phyloP scores from a whole-genome alignment of 176 grass and related monocot genomes.

The Carex littledalei region DNA sequence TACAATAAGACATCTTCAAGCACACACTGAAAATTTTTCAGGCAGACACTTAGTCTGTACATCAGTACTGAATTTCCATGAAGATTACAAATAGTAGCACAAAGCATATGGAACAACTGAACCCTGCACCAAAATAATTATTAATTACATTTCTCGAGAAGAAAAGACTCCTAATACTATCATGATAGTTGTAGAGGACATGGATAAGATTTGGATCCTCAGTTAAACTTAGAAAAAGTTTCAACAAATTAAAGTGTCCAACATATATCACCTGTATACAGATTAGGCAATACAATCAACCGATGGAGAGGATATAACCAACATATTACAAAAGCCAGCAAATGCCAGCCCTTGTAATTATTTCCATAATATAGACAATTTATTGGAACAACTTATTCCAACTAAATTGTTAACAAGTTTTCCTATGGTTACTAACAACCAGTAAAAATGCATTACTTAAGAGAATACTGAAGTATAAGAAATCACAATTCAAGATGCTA shows the following conservation, averaged over 20 bases:
- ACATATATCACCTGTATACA: background rate
- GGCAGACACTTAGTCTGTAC: background rate
- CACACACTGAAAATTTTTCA: background rate
- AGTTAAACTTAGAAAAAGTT: background rate
- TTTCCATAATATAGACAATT: conserved; percentile 1
- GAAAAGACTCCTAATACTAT: background rate
- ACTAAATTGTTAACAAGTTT: background rate
- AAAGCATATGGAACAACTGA: conserved; percentile 3
- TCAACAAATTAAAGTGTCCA: background rate
- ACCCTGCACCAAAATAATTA: background rate
- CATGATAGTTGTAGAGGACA: background rate
- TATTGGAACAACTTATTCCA: background rate
- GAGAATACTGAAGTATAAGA: background rate
- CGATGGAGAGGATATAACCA: background rate
- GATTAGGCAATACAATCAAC: background rate
- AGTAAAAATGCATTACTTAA: background rate
- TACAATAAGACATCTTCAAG: background rate
- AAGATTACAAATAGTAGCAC: background rate
- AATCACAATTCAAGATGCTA: background rate
- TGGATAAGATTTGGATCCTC: background rate
- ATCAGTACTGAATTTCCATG: background rate
- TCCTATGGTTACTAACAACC: background rate
- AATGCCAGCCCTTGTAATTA: background rate
- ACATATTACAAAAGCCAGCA: background rate
- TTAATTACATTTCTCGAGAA: background rate